phyloP scores from a whole-genome alignment of 371 early-diverging fungal species.

The Chytridium lagenaria region DNA sequence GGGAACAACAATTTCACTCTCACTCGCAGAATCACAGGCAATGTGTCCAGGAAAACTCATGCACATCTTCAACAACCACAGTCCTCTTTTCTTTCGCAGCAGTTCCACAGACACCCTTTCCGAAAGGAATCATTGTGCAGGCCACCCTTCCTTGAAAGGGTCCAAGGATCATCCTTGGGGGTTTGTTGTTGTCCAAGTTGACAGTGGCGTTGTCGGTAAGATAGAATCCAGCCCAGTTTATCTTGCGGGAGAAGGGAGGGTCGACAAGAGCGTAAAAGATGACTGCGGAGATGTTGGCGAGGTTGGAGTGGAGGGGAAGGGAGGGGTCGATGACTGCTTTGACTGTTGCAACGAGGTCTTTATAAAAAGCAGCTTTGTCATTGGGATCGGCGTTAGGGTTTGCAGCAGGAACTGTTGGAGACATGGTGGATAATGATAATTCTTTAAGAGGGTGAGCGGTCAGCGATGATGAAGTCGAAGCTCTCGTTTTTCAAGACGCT shows the following conservation, averaged over 20 bases:
- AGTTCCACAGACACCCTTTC: slow-evolving; percentile 90
- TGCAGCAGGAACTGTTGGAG: neutral
- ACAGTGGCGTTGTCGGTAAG: no score
- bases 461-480: no score
- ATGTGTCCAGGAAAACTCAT: slow-evolving; percentile 89
- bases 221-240: slow-evolving; percentile 95
- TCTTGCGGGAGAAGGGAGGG: slow-evolving; percentile 68
- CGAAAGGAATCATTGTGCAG: slow-evolving; percentile 82
- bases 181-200: neutral
- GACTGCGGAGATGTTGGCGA: slow-evolving; percentile 81
- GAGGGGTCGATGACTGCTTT: slow-evolving; percentile 45
- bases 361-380: slow-evolving; percentile 54
- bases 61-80: slow-evolving; percentile 78
- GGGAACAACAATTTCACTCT: slow-evolving; percentile 91
- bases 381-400: slow-evolving; percentile 12
- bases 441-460: no score
- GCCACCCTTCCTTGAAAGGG: slow-evolving; percentile 94
- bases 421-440: no score
- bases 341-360: slow-evolving; percentile 33
- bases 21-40: slow-evolving; percentile 88
- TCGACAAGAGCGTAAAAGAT: slow-evolving; percentile 78
- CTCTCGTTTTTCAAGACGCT: no score
- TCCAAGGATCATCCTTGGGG: slow-evolving; percentile 66
- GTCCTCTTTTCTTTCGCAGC: slow-evolving; percentile 65
- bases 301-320: slow-evolving; percentile 68